Percentiles rank a stretch among this genome's conserved stretches.
These are phyloP conservation scores for Geotrichum klebahnii DNA, from an alignment of 1,139 yeast genomes.

Conservation along the genomic window DNA sequence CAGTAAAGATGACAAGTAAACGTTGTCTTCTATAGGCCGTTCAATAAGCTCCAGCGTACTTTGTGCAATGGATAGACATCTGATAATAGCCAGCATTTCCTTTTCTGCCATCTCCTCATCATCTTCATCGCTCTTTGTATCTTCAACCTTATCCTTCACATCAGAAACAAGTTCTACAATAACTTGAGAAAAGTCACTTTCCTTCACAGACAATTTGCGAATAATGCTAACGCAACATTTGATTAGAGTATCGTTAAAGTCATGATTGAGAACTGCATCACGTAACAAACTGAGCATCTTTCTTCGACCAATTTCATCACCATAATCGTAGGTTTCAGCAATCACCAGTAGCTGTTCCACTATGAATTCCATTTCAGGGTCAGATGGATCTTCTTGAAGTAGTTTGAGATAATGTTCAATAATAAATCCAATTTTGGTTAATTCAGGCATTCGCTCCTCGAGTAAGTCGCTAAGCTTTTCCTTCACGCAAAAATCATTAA, in stretches of 20 bases:
- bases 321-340: constrained; percentile 71
- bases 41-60: constrained; percentile 66
- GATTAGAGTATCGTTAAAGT: constrained; percentile 53
- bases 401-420: constrained; percentile 51
- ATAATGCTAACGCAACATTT: constrained; percentile 61
- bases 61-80: constrained; percentile 67
- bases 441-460: constrained; percentile 76
- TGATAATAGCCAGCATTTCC: constrained; percentile 44
- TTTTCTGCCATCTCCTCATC: constrained; percentile 18
- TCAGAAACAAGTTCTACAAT: constrained; percentile 84
- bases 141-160: constrained; percentile 59
- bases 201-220: constrained; percentile 67
- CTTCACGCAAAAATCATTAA: constrained; percentile 59
- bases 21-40: constrained; percentile 61
- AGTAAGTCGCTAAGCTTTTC: constrained; percentile 48
- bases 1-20: constrained; percentile 66
- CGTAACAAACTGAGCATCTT: constrained; percentile 72
- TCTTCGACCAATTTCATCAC: constrained; percentile 89
- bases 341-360: constrained; percentile 67
- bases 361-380: constrained; percentile 65
- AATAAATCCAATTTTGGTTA: constrained; percentile 63
- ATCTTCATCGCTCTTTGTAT: constrained; percentile 34
- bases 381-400: constrained; percentile 46
- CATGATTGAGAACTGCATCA: constrained; percentile 34
- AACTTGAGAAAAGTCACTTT: constrained; percentile 78